Base-by-base conservation (phyloP, 164 flowering plant genomes). In the Berberis vulgaris region DNA sequence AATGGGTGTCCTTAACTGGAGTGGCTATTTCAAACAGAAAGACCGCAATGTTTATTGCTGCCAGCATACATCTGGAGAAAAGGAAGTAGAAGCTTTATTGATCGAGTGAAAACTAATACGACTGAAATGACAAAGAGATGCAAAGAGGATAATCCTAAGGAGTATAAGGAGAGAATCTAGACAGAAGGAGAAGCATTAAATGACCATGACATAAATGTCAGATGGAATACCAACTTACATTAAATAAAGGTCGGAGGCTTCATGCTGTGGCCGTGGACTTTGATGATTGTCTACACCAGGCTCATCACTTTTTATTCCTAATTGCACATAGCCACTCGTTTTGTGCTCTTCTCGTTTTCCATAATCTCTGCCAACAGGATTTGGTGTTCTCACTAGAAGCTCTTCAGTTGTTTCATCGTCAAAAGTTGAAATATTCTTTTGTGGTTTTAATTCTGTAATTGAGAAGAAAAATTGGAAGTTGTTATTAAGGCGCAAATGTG, bases 1-100 rank as follows among this genome's bases (percentile, higher is more conserved):
- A 9, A 2, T 78, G 75, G 12, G 86, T 71, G 70, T 61, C 76
- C 69, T 71, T 76, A 1, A 88, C 68, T 26, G 91, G 96, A 73
- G 80, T 86, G 13, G 91, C 96, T 54, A 82, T 71, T 73, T 83
- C 89, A 71, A 88, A 88, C 38, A 88, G 72, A 62, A 78, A 81
- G 47, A 84, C 88, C 3, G 83, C 96, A 38, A 86, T 76, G 72
- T 84, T 82, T 69, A 84, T 73, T 2, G 96, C 77, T 68, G 68
- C 83, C 76, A 88, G 70, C 55, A 74, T 41, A 45, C 79, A 64
- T 68, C 96, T 84, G 88, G 80, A 78, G n/a, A 49, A 54, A 61
- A 67, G 50, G 54, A 64, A 66, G 57, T 11, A 41, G n/a, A 39
- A 61, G 45, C 44, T 47, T 65, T 52, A 71, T 62, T 49, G 4